These are phyloP conservation scores for Warburgia ugandensis DNA, from an alignment of 164 flowering plant species.

Conservation along the genomic window DNA sequence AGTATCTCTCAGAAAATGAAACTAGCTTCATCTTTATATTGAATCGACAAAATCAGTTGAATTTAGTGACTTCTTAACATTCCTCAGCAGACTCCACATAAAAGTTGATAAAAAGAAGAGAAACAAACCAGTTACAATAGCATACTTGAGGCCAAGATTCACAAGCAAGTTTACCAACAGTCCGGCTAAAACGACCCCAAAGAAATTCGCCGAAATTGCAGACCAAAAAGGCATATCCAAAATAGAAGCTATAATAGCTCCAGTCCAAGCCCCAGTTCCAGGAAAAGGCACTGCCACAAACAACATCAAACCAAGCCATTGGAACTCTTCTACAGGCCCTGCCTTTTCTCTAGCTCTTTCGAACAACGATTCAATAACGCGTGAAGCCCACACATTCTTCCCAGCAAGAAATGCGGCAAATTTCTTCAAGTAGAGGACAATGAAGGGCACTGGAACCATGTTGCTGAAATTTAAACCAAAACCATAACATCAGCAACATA, in stretches of 20 bases:
- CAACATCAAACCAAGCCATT: slow-evolving; percentile 96
- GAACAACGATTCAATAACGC: slow-evolving; percentile 52
- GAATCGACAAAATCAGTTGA: slow-evolving; percentile 19
- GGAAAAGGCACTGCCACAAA: slow-evolving; percentile 98
- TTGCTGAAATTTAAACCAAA: slow-evolving; percentile 43
- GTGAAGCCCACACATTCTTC: slow-evolving; percentile 47
- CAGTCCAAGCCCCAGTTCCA: slow-evolving; percentile 99
- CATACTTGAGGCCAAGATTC: slow-evolving; percentile 91
- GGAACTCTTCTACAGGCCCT: slow-evolving; percentile 89
- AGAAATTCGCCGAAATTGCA: slow-evolving; percentile 64
- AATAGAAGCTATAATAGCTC: slow-evolving; percentile 81
- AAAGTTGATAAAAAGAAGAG: slow-evolving; percentile 73
- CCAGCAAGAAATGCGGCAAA: slow-evolving; percentile 67
- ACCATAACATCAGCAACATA: too few species aligned
- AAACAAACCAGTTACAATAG: slow-evolving; percentile 52
- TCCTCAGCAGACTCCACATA: slow-evolving; percentile 83
- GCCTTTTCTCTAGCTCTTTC: slow-evolving; percentile 73
- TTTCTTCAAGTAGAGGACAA: slow-evolving; percentile 70
- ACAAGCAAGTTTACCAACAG: slow-evolving; percentile 87
- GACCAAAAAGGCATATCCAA: slow-evolving; percentile 94
- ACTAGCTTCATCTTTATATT: not conserved
- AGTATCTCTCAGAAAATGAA: not conserved
- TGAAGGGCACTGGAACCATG: slow-evolving; percentile 94
- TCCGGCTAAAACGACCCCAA: slow-evolving; percentile 77
- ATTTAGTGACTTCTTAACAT: slow-evolving; percentile 39